Evolutionary conservation across 352 stramenopile genomes (phyloP).

Genomic region (Globisporangium mamillatum): DNA sequence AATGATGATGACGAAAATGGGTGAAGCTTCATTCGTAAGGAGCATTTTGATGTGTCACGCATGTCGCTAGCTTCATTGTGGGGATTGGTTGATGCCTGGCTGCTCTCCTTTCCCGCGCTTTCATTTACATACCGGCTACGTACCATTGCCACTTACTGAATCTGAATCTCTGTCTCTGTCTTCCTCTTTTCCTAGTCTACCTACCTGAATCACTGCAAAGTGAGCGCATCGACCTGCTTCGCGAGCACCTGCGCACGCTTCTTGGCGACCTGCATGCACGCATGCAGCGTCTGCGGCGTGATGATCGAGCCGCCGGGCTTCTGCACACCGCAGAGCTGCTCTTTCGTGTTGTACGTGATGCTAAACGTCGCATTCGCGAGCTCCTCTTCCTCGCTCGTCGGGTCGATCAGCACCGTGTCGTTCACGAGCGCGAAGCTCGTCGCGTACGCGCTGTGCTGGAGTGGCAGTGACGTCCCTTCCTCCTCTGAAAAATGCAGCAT

Average conservation of each 20-base stretch:
- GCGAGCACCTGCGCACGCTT: slow-evolving; percentile 32
- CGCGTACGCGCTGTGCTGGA: slow-evolving; percentile 60
- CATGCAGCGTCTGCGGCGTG: slow-evolving; percentile 42
- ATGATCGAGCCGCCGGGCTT: slow-evolving; percentile 64
- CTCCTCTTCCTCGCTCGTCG: slow-evolving; percentile 70
- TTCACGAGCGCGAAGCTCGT: slow-evolving; percentile 71
- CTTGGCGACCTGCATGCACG: slow-evolving; percentile 68
- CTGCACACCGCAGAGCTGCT: slow-evolving; percentile 64
- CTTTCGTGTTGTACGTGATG: slow-evolving; percentile 62
- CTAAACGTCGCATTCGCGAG: slow-evolving; percentile 53
- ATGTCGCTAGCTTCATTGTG: neutral
- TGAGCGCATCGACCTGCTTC: slow-evolving; percentile 30
- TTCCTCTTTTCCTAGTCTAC: slow-evolving; percentile 5
- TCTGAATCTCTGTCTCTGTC: neutral
- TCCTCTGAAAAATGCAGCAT: slow-evolving; percentile 31
- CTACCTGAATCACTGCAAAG: neutral
- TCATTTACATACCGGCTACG: neutral
- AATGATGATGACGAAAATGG: neutral
- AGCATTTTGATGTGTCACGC: neutral
- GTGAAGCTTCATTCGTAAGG: too few relatives aligned
- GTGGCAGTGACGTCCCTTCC: slow-evolving; percentile 38
- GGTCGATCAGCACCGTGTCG: slow-evolving; percentile 58
- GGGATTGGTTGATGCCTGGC: neutral
- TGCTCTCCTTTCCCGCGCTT: neutral
- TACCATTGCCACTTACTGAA: neutral